Base-by-base conservation (phyloP, 805 yeast species). In the Saccharomycopsis sp. region DNA sequence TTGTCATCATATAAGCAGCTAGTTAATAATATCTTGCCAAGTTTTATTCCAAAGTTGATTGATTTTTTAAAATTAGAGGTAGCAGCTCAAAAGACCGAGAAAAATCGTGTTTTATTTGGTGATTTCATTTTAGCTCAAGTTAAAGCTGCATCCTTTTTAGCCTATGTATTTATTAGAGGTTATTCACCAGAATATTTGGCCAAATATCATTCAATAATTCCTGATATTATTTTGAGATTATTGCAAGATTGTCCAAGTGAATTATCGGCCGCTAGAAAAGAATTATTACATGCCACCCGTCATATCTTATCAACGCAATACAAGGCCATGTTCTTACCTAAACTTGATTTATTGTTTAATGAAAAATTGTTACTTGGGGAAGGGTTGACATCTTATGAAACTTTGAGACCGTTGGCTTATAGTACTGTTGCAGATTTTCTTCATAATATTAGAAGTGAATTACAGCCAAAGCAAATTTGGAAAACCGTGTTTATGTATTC, bases 211-310 rank as follows among this genome's bases (percentile, higher is more conserved):
- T 67, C 66, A 4, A 72, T 75, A 31, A 86, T 93, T 5, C 98
- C 99, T 0, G 94, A 85, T 48, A 74, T 89, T 44, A 85, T 93
- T 31, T 74, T 90, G 45, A 70, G 97, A 52, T 65, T 93, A 33
- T 65, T 93, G 33, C 95, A 88, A 61, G 97, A 94, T 59, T 93
- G 97, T 60, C 98, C 98, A 2, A 81, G 93, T 16, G 97, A 90
- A 58, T 68, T 87, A 40, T 84, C 95, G 4, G 79, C 88, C 2
- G 95, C 96, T 0, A 71, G 98, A 56, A 88, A 89, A 60, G 99
- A 93, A 62, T 65, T 93, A 33, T 66, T 93, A 29, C 97, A 90
- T 52, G 96, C 97, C 0, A 86, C 95, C 2, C 73, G 97, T 56
- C 98, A 93, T 57, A 86, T 93, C 14, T 65, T 93, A 41, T 84